phyloP scores from a whole-genome alignment of 768 basidiomycete species.

The Inosperma sp. region DNA sequence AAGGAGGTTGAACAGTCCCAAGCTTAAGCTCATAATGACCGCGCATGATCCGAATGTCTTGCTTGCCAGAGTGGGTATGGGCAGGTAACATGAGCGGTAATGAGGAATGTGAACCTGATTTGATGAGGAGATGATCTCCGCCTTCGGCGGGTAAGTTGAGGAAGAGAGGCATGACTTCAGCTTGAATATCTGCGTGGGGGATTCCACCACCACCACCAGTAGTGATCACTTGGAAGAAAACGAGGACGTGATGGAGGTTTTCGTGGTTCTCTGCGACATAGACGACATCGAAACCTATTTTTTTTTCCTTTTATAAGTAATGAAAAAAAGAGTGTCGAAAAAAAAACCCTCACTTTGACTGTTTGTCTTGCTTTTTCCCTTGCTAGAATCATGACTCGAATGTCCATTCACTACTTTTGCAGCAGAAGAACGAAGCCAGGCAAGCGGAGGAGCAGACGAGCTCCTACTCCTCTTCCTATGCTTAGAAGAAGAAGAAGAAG shows the following conservation, averaged over 20 bases:
- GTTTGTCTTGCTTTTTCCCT: constrained; percentile 20
- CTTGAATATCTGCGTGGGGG: constrained; percentile 51
- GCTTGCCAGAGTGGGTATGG: constrained; percentile 53
- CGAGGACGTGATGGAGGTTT: constrained; percentile 72
- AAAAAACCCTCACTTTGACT: constrained; percentile 17
- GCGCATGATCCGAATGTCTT: constrained; percentile 51
- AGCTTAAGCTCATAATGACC: constrained; percentile 74
- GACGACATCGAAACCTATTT: too few relatives aligned
- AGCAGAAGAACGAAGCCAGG: constrained; percentile 48
- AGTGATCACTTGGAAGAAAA: constrained; percentile 67
- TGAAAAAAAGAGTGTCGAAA: neutral
- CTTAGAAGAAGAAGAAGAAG: too few relatives aligned
- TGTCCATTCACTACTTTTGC: constrained; percentile 9
- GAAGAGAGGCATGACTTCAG: constrained; percentile 57
- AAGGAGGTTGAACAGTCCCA: constrained; percentile 30
- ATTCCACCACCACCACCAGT: too few relatives aligned
- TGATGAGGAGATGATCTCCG: constrained; percentile 59
- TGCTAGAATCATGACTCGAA: neutral
- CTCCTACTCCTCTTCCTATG: constrained; percentile 40
- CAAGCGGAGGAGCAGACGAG: constrained; percentile 54
- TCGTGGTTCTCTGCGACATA: constrained; percentile 79
- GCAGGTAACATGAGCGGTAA: constrained; percentile 54
- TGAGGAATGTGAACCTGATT: constrained; percentile 54
- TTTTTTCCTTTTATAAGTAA: constrained; percentile 6
- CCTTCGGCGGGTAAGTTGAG: constrained; percentile 35